Conservation (phyloP, 192 early-diverging fungal genomes). For the Coemansia sp. region DNA sequence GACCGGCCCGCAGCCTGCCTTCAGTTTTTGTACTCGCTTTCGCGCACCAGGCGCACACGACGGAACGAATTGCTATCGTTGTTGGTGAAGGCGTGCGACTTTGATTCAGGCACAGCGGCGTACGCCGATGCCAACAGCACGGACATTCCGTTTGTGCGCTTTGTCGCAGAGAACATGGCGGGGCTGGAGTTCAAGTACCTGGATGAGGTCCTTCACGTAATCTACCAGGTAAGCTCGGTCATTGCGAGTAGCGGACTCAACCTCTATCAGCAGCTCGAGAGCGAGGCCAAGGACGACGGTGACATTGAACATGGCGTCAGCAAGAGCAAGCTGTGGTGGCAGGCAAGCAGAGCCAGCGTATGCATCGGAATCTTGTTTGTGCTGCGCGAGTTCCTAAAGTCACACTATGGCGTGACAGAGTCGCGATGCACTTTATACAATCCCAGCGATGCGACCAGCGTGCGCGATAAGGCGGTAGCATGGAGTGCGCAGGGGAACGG, state of each 20-base stretch:
- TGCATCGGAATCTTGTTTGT: constrained; percentile 62
- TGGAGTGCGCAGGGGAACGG: constrained; percentile 41
- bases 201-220: constrained; percentile 79
- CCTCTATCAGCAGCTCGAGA: constrained; percentile 53
- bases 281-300: constrained; percentile 13
- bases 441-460: constrained; percentile 45
- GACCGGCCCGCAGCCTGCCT: constrained; percentile 59
- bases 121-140: constrained; percentile 21
- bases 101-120: constrained; percentile 39
- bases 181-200: constrained; percentile 74
- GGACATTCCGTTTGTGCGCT: constrained; percentile 64
- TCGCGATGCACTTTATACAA: constrained; percentile 55
- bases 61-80: constrained; percentile 72
- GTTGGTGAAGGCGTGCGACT: constrained; percentile 70
- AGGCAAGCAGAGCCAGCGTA: constrained; percentile 58
- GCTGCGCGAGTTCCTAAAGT: constrained; percentile 64
- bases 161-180: constrained; percentile 83
- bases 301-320: neutral
- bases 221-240: constrained; percentile 71
- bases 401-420: constrained; percentile 58
- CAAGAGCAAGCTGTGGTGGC: constrained; percentile 7
- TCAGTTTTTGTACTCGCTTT: constrained; percentile 65
- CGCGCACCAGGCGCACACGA: constrained; percentile 63
- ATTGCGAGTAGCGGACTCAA: constrained; percentile 71
- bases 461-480: constrained; percentile 60